Conservation (phyloP, 805 yeast species). For the Ogataea angusta region DNA sequence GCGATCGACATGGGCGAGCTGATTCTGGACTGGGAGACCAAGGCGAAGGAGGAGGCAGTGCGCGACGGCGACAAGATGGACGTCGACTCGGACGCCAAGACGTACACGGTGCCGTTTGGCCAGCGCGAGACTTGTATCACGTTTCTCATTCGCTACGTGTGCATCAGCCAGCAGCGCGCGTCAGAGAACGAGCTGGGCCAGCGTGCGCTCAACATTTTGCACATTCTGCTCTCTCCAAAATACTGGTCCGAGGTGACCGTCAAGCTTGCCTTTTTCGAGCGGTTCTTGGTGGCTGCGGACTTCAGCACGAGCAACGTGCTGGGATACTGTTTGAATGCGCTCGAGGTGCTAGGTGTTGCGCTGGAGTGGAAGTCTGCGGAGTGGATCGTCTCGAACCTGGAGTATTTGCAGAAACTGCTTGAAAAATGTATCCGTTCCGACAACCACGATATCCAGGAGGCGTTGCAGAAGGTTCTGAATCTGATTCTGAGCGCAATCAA, state of each 20-base stretch:
- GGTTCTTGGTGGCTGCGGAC: slow-evolving; percentile 78
- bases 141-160: slow-evolving; percentile 80
- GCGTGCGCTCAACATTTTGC: slow-evolving; percentile 74
- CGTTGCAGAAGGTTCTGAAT: slow-evolving; percentile 70
- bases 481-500: slow-evolving; percentile 66
- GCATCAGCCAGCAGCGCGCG: slow-evolving; percentile 80
- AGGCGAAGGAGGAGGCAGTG: slow-evolving; percentile 35
- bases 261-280: slow-evolving; percentile 81
- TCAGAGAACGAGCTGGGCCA: slow-evolving; percentile 81
- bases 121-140: slow-evolving; percentile 90
- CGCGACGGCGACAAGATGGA: slow-evolving; percentile 20
- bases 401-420: slow-evolving; percentile 65
- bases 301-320: slow-evolving; percentile 62
- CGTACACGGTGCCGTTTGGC: slow-evolving; percentile 64
- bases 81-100: slow-evolving; percentile 17
- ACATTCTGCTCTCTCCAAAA: slow-evolving; percentile 64
- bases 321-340: slow-evolving; percentile 82
- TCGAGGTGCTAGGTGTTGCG: slow-evolving; percentile 83
- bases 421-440: slow-evolving; percentile 81
- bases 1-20: slow-evolving; percentile 90
- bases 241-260: slow-evolving; percentile 91
- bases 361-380: slow-evolving; percentile 69
- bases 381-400: slow-evolving; percentile 76
- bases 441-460: slow-evolving; percentile 84
- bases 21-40: slow-evolving; percentile 80